Conservation (phyloP, 805 yeast genomes). For the Vanderwaltozyma verrucispora region DNA sequence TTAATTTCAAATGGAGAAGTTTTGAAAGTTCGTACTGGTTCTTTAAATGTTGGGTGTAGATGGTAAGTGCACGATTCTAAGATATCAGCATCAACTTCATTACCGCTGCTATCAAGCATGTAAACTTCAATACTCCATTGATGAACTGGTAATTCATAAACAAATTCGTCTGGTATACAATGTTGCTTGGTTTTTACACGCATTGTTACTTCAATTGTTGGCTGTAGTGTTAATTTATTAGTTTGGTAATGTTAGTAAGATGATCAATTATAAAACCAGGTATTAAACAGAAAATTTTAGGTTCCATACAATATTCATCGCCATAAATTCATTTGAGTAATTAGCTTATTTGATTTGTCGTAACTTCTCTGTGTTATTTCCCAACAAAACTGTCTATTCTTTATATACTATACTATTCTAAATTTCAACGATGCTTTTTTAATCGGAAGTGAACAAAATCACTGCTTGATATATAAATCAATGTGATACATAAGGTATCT, state of each 20-base stretch:
- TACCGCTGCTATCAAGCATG: constrained; percentile 66
- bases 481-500: no score
- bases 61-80: constrained; percentile 82
- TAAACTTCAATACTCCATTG: constrained; percentile 74
- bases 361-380: no score
- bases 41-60: constrained; percentile 84
- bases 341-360: no score
- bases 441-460: no score
- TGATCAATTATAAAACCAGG: no score
- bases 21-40: constrained; percentile 66
- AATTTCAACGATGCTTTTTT: no score
- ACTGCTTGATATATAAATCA: no score
- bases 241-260: background rate
- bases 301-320: constrained; percentile 1
- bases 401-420: no score
- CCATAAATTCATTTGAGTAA: background rate
- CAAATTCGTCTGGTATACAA: constrained; percentile 38
- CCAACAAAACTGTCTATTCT: no score
- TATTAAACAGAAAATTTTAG: no score
- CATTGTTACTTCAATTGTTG: constrained; percentile 59
- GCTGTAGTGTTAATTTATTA: constrained; percentile 4
- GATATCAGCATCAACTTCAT: constrained; percentile 68
- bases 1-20: constrained; percentile 72
- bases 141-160: constrained; percentile 81
- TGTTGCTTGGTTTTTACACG: constrained; percentile 78